A percentile compares a stretch with the other conserved stretches of the same genome.
Conservation (phyloP, 2,329 filamentous ascomycete genomes). For the Alternaria postmessia region DNA sequence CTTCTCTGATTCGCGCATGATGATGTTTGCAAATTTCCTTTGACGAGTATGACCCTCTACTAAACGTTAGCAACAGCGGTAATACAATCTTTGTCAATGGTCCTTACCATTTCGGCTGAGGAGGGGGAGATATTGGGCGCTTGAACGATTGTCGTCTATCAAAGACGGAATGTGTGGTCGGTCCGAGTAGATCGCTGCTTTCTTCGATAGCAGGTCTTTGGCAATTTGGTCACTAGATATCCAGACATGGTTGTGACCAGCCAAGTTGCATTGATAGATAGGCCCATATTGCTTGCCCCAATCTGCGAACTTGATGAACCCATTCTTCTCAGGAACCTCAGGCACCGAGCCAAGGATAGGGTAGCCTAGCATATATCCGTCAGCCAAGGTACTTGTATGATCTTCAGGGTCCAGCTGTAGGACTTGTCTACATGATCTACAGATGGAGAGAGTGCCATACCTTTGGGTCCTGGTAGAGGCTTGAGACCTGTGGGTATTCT, state of each 20-base stretch:
- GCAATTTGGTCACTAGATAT: constrained; percentile 55
- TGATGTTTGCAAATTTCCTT: constrained; percentile 55
- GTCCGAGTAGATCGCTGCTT: constrained; percentile 57
- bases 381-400: constrained; percentile 7
- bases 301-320: constrained; percentile 57
- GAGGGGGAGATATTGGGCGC: constrained; percentile 56
- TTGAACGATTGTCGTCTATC: constrained; percentile 55
- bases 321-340: constrained; percentile 55
- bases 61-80: constrained; percentile 22
- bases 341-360: constrained; percentile 55
- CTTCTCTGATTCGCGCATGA: constrained; percentile 56
- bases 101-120: constrained; percentile 54
- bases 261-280: constrained; percentile 57
- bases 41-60: constrained; percentile 54
- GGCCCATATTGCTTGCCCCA: constrained; percentile 56
- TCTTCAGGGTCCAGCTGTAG: constrained; percentile 1
- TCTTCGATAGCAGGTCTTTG: constrained; percentile 55
- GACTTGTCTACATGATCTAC: not conserved
- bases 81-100: not conserved
- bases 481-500: constrained; percentile 48
- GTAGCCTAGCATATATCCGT: constrained; percentile 44
- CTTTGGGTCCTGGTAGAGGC: constrained; percentile 52
- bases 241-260: constrained; percentile 57
- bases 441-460: constrained; percentile 32
- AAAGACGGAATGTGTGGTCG: constrained; percentile 56